A percentile compares a stretch with the other conserved stretches of the same genome.
These are phyloP conservation scores for Gaillardinia entomophila DNA, from an alignment of 805 yeast genomes.

Conservation along the genomic window DNA sequence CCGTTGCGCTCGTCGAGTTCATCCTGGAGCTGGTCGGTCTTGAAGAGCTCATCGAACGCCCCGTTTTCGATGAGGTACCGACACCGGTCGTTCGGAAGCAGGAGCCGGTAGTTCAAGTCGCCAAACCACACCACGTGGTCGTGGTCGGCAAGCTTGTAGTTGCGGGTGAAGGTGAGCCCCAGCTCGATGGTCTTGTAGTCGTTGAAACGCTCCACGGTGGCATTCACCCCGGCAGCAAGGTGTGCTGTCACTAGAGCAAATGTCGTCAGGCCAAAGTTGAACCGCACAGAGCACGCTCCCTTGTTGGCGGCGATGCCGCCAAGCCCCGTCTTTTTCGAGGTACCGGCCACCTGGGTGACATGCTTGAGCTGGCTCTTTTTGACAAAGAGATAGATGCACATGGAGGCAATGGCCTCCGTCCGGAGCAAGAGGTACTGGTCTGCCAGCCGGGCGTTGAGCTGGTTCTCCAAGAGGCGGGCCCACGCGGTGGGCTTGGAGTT, in stretches of 20 bases:
- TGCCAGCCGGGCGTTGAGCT: constrained; percentile 47
- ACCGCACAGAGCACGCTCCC: constrained; percentile 92
- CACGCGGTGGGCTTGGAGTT: constrained; percentile 71
- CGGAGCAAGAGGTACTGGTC: constrained; percentile 56
- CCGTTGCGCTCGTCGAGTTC: constrained; percentile 53
- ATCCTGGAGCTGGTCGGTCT: constrained; percentile 69
- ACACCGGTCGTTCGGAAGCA: constrained; percentile 67
- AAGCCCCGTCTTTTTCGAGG: constrained; percentile 89
- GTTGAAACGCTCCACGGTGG: constrained; percentile 76
- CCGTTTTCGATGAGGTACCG: constrained; percentile 45
- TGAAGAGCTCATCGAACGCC: constrained; percentile 48
- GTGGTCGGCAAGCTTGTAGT: constrained; percentile 71
- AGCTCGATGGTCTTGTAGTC: constrained; percentile 73
- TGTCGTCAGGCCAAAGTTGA: constrained; percentile 67
- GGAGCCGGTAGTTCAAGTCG: constrained; percentile 82
- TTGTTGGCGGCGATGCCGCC: constrained; percentile 98
- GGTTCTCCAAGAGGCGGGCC: constrained; percentile 62
- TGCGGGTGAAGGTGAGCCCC: constrained; percentile 76
- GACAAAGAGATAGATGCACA: constrained; percentile 60
- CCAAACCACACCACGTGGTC: constrained; percentile 92
- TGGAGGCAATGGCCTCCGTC: constrained; percentile 71
- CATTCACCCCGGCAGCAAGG: constrained; percentile 85
- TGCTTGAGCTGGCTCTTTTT: constrained; percentile 31
- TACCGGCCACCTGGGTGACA: constrained; percentile 86
- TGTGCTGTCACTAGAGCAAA: constrained; percentile 88